Conservation (phyloP, 495 filamentous ascomycete genomes). For the Aspergillus avenaceus region DNA sequence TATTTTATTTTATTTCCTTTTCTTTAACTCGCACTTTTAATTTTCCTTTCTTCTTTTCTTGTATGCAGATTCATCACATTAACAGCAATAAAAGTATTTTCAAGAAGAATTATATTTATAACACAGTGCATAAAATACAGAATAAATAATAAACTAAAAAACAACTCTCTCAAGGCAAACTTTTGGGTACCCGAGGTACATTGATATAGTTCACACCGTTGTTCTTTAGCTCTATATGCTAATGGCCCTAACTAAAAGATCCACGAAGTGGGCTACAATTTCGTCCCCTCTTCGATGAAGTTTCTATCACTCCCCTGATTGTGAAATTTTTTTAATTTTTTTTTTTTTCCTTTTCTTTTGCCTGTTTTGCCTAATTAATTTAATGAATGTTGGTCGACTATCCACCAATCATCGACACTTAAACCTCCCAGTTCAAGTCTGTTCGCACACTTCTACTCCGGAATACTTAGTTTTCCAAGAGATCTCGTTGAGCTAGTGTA, state of each 20-base stretch:
- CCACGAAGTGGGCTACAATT: conserved; percentile 1
- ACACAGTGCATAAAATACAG: no score
- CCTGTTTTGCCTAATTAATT: no score
- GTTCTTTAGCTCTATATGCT: background rate
- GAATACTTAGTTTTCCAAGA: background rate
- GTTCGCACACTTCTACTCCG: background rate
- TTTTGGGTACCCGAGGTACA: no score
- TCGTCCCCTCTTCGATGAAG: conserved; percentile 1
- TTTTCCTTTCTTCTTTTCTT: no score
- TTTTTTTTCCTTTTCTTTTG: no score
- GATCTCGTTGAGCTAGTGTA: conserved; percentile 5
- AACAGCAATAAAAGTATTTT: no score
- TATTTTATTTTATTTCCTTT: no score
- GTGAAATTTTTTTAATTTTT: background rate
- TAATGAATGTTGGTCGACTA: background rate
- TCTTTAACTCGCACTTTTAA: no score
- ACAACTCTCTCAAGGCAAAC: no score
- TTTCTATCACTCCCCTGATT: background rate
- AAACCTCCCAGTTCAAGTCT: background rate
- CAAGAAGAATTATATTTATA: no score
- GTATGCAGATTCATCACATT: no score
- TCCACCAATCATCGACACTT: background rate
- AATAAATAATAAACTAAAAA: no score
- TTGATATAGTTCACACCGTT: conserved; percentile 8
- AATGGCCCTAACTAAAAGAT: conserved; percentile 4